These are phyloP conservation scores for Dendrobium huoshanense DNA, from an alignment of 106 monocot species.

Conservation along the genomic window DNA sequence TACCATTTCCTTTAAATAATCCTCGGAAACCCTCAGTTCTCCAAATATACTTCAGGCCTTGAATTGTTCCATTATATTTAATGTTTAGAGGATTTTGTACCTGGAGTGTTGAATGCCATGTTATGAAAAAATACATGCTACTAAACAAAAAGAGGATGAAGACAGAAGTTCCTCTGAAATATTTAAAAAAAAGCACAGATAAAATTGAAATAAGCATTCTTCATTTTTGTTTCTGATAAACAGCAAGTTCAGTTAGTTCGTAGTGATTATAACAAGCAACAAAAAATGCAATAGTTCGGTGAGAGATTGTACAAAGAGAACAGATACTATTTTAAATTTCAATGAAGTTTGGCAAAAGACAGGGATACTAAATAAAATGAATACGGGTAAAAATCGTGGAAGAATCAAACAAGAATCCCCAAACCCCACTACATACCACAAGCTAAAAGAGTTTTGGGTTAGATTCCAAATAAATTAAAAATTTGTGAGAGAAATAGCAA, in stretches of 20 bases:
- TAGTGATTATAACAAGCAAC: background rate
- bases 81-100: conserved; percentile 65
- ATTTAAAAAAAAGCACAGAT: background rate
- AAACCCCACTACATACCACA: background rate
- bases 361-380: background rate
- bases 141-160: background rate
- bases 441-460: background rate
- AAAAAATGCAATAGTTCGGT: background rate
- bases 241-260: background rate
- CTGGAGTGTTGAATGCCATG: conserved; percentile 13
- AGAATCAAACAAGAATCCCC: background rate
- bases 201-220: background rate
- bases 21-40: conserved; percentile 58
- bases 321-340: background rate
- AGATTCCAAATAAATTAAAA: too few species aligned
- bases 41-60: conserved; percentile 73
- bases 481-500: too few species aligned
- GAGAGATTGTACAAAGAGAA: background rate
- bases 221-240: background rate
- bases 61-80: conserved; percentile 62
- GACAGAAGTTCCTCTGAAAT: background rate
- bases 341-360: background rate
- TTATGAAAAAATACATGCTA: background rate
- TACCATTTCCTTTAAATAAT: conserved; percentile 72
- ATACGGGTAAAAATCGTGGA: background rate